Conservation (phyloP, 805 yeast species). For the Pichia scutulata region DNA sequence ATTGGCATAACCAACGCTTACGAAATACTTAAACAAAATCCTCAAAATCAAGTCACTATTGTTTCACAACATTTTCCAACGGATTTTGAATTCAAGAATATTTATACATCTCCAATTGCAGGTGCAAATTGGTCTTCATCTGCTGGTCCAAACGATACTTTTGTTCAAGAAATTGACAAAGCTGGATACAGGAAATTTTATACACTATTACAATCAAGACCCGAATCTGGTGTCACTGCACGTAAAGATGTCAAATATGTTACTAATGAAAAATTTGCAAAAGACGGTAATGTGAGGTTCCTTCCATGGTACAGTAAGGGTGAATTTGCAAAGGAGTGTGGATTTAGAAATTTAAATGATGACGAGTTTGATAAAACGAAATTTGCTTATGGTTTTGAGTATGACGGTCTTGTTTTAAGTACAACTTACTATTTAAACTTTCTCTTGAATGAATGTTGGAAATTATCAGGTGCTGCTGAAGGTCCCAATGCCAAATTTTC, state of each 20-base stretch:
- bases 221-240: constrained; percentile 39
- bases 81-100: constrained; percentile 35
- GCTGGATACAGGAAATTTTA: constrained; percentile 40
- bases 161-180: constrained; percentile 33
- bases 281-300: constrained; percentile 11
- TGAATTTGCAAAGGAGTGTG: constrained; percentile 21
- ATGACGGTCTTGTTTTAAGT: constrained; percentile 28
- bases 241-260: constrained; percentile 15
- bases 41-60: constrained; percentile 35
- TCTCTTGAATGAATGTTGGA: constrained; percentile 26
- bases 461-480: constrained; percentile 5
- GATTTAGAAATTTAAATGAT: constrained; percentile 28
- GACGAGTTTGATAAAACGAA: constrained; percentile 30
- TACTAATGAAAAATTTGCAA: constrained; percentile 14
- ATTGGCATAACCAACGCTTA: constrained; percentile 46
- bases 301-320: constrained; percentile 39
- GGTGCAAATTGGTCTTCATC: constrained; percentile 68
- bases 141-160: constrained; percentile 35
- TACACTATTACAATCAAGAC: constrained; percentile 38
- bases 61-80: constrained; percentile 47
- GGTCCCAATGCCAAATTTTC: constrained; percentile 34
- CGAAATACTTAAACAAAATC: constrained; percentile 28
- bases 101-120: constrained; percentile 58
- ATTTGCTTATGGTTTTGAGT: constrained; percentile 36
- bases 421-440: constrained; percentile 23